Percentiles rank a stretch among this genome's conserved stretches.
phyloP scores from a whole-genome alignment of 192 early-diverging fungal species.

The Backusella westeae region DNA sequence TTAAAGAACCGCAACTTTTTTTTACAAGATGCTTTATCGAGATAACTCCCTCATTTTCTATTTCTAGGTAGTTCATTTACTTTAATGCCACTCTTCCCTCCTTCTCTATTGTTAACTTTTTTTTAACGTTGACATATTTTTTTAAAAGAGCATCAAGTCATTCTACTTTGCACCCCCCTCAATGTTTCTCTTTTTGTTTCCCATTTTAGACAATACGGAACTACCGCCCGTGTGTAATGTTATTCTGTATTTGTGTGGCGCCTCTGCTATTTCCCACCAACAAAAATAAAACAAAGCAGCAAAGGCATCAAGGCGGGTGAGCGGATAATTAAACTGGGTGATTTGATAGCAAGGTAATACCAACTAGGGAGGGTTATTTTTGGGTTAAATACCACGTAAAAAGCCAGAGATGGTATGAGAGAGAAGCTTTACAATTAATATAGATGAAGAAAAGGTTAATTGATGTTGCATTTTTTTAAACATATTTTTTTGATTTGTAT shows the following conservation, averaged over 20 bases:
- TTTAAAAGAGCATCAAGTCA: background rate
- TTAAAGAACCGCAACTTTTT: background rate
- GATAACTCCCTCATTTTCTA: background rate
- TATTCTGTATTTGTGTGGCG: background rate
- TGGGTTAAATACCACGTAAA: background rate
- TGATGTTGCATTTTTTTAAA: background rate
- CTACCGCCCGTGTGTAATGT: slow-evolving; percentile 2
- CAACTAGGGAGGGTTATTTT: background rate
- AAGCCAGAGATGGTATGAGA: background rate
- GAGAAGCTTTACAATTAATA: background rate
- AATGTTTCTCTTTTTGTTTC: slow-evolving; percentile 4
- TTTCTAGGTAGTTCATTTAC: background rate
- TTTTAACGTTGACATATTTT: background rate
- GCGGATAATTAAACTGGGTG: slow-evolving; percentile 1
- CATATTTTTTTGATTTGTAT: background rate
- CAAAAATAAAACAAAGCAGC: background rate
- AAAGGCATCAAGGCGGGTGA: background rate
- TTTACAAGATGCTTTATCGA: background rate
- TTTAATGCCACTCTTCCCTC: background rate
- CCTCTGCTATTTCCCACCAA: slow-evolving; percentile 1
- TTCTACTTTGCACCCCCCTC: background rate
- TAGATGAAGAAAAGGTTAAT: background rate
- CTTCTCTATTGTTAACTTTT: background rate
- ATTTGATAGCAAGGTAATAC: slow-evolving; percentile 5
- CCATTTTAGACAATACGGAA: slow-evolving; percentile 1